Percentiles rank a stretch among this genome's conserved stretches.
phyloP scores from a whole-genome alignment of 495 filamentous ascomycete species.

The Lasiosphaeria ovina region DNA sequence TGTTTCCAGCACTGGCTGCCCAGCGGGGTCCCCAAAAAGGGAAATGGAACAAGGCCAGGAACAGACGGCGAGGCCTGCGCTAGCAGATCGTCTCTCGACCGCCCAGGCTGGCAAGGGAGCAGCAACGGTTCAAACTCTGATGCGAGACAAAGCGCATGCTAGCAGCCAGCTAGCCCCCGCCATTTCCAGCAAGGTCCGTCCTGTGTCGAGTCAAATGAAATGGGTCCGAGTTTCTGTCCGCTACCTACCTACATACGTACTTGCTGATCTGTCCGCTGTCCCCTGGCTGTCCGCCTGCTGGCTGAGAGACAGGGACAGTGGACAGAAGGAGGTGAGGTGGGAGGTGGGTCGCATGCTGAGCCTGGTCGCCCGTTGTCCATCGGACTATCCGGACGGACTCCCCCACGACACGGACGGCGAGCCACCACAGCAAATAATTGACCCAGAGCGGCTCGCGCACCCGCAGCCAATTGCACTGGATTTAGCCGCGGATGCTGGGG shows the following conservation, averaged over 20 bases:
- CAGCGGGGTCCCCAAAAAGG: conserved; percentile 1
- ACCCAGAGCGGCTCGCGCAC: conserved; percentile 23
- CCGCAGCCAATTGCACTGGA: conserved; percentile 27
- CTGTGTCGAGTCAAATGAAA: conserved; percentile 7
- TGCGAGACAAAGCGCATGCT: conserved; percentile 21
- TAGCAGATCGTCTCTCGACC: neutral
- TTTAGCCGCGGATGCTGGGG: conserved; percentile 26
- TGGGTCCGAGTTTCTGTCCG: conserved; percentile 15
- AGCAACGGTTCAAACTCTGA: conserved; percentile 19
- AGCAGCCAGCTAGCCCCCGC: conserved; percentile 10
- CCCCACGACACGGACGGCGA: conserved; percentile 26
- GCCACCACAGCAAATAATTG: conserved; percentile 24
- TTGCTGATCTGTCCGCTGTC: conserved; percentile 20
- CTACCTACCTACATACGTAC: conserved; percentile 4
- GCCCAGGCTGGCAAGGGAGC: conserved; percentile 16
- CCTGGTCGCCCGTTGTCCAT: conserved; percentile 13
- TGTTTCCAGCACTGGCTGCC: conserved; percentile 8
- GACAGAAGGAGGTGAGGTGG: conserved; percentile 5
- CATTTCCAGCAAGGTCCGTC: conserved; percentile 17
- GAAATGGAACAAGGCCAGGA: conserved; percentile 15
- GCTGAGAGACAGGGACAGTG: no score
- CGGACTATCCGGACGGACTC: conserved; percentile 31
- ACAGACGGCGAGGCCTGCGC: conserved; percentile 1
- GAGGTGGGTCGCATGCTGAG: conserved; percentile 19
- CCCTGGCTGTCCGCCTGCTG: no score